A percentile compares a stretch with the other conserved stretches of the same genome.
phyloP scores from a whole-genome alignment of 73 alveolate species.

The Tetrahymena elliotti region DNA sequence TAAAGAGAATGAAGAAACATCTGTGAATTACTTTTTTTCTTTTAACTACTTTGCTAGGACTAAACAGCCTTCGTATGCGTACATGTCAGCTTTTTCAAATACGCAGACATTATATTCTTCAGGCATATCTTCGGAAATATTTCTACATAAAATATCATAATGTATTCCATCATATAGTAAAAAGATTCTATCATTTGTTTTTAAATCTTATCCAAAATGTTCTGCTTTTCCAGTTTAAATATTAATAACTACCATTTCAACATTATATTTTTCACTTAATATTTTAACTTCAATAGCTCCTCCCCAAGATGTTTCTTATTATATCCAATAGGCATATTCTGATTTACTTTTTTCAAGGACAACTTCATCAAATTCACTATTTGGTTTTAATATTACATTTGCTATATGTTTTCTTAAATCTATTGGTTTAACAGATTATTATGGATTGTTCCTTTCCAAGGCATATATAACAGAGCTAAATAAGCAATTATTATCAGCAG shows the following conservation, averaged over 20 bases:
- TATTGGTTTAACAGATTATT: slow-evolving; percentile 3
- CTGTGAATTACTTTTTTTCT: slow-evolving; percentile 57
- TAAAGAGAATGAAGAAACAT: slow-evolving; percentile 50
- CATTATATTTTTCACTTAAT: slow-evolving; percentile 56
- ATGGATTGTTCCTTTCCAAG: slow-evolving; percentile 34
- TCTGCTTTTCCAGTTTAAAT: slow-evolving; percentile 56
- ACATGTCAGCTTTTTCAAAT: slow-evolving; percentile 55
- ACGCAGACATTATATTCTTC: slow-evolving; percentile 52
- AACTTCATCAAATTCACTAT: slow-evolving; percentile 49
- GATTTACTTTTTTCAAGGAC: slow-evolving; percentile 48
- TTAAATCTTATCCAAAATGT: slow-evolving; percentile 69
- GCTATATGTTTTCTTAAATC: slow-evolving; percentile 59
- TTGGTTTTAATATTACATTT: slow-evolving; percentile 48
- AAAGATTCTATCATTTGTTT: slow-evolving; percentile 55
- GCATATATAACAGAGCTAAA: slow-evolving; percentile 76
- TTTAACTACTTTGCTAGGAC: slow-evolving; percentile 61
- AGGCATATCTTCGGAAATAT: slow-evolving; percentile 54
- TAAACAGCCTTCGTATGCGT: slow-evolving; percentile 56
- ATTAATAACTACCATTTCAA: slow-evolving; percentile 68
- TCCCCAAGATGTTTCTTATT: slow-evolving; percentile 79
- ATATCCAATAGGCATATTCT: slow-evolving; percentile 70
- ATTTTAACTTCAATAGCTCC: slow-evolving; percentile 83
- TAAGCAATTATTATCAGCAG: slow-evolving; percentile 85
- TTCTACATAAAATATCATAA: slow-evolving; percentile 72
- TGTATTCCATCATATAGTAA: slow-evolving; percentile 82